Conservation (phyloP, 768 basidiomycete genomes). For the Dendrothele bispora region DNA sequence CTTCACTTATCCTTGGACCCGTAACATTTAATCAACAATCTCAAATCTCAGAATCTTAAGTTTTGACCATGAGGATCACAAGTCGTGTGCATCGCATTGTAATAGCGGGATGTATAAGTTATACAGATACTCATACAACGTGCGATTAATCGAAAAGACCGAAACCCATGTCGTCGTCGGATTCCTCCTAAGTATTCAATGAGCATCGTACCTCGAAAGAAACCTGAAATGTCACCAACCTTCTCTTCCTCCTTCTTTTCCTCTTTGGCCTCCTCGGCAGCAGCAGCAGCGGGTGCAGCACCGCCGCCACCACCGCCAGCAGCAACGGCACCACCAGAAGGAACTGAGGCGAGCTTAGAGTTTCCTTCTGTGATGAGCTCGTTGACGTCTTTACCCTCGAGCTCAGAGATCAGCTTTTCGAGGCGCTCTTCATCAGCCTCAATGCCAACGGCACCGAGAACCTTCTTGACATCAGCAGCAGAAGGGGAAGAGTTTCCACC, state of each 20-base stretch:
- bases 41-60: too few relatives aligned
- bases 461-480: conserved; percentile 83
- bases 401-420: conserved; percentile 82
- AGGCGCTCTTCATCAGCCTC: conserved; percentile 85
- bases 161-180: conserved; percentile 99
- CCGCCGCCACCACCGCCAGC: conserved; percentile 50
- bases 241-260: conserved; percentile 92
- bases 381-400: conserved; percentile 87
- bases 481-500: conserved; percentile 91
- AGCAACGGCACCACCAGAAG: conserved; percentile 86
- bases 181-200: conserved; percentile 64
- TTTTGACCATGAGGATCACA: too few relatives aligned
- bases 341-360: conserved; percentile 93
- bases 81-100: too few relatives aligned
- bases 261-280: conserved; percentile 69
- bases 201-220: background rate
- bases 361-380: conserved; percentile 92
- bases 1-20: too few relatives aligned
- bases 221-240: conserved; percentile 43
- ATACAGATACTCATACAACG: background rate
- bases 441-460: conserved; percentile 84
- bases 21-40: too few relatives aligned
- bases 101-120: too few relatives aligned
- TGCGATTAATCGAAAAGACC: conserved; percentile 88
- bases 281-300: conserved; percentile 58